These are phyloP conservation scores for Selaginella tamariscina DNA, from an alignment of 75 land plant species.

Conservation along the genomic window DNA sequence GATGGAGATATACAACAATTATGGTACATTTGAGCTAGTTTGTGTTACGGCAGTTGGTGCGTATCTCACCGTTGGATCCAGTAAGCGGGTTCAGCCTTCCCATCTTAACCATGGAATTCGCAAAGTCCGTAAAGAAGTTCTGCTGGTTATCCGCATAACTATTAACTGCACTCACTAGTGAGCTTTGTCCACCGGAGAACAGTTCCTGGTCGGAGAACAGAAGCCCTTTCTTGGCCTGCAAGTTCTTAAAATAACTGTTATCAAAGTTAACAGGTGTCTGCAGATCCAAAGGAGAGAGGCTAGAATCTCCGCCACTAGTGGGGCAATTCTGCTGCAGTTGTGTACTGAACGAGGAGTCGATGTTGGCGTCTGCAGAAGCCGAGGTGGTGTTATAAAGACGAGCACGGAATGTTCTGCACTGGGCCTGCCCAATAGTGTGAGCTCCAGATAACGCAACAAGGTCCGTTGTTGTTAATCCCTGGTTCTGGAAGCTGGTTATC, in stretches of 20 bases:
- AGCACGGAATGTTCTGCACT: constrained; percentile 53
- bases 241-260: constrained; percentile 34
- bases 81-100: too few species aligned
- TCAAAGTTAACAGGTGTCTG: constrained; percentile 32
- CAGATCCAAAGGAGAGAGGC: constrained; percentile 27
- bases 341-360: constrained; percentile 7
- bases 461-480: constrained; percentile 6
- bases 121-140: too few species aligned
- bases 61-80: too few species aligned
- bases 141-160: too few species aligned
- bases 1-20: too few species aligned
- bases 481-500: background rate
- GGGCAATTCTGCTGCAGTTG: constrained; percentile 11
- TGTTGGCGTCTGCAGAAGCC: constrained; percentile 21
- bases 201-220: constrained; percentile 34
- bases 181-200: background rate
- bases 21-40: too few species aligned
- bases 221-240: constrained; percentile 29
- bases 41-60: too few species aligned
- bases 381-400: too few species aligned
- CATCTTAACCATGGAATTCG: too few species aligned
- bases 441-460: constrained; percentile 1
- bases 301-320: background rate
- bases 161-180: too few species aligned
- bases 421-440: constrained; percentile 64